Evolutionary conservation across 441 rosid species (phyloP), one percentile per base, ranked within the genome.

Genomic region (Pelargonium australe): DNA sequence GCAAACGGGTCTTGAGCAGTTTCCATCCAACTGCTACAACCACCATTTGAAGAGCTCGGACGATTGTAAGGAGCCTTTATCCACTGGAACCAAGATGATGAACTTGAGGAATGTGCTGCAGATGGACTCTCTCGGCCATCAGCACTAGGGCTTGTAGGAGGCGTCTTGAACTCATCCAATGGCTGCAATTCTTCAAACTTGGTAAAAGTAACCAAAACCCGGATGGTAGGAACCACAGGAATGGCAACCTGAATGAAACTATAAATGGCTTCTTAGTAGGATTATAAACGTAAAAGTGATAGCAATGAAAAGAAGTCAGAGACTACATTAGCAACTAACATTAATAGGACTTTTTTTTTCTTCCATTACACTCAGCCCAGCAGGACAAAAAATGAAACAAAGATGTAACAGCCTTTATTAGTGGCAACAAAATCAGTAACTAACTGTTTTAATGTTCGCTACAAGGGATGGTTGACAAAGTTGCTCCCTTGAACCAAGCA

Each of bases 1-100:
- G 79, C 82, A 76, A 92, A 95, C 2, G 97, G 95, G 70, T 95
- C 98, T 73, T 81, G 88, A 49, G 83, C 77, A 65, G 80, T 87
- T 73, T 92, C 97, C 40, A 77, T 80, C 82, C 85, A 83, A 58
- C 85, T 83, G 79, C 80, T 82, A 7, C 84, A 76, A 47, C 84
- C 76, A 25, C 79, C 70, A 1, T 51, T 64, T 60, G 93, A 85
- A 20, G 93, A 73, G 76, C 81, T 68, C 16, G 89, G 82, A 23
- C 90, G 95, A 7, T 84, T 81, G 74, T 82, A 87, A 2, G 95
- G 92, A 63, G 94, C 85, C 80, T 92, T 95, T 61, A 95, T 95
- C 99, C 98, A 90, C 71, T 92, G 98, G 82, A 92, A 88, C 99
- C 99, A 95, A 31, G 99, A 92, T 25, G 97, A 83, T 20, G 23